Evolutionary conservation across 768 basidiomycete species (phyloP), one percentile per base, ranked within the genome.

Genomic region (Russula ochroleuca): DNA sequence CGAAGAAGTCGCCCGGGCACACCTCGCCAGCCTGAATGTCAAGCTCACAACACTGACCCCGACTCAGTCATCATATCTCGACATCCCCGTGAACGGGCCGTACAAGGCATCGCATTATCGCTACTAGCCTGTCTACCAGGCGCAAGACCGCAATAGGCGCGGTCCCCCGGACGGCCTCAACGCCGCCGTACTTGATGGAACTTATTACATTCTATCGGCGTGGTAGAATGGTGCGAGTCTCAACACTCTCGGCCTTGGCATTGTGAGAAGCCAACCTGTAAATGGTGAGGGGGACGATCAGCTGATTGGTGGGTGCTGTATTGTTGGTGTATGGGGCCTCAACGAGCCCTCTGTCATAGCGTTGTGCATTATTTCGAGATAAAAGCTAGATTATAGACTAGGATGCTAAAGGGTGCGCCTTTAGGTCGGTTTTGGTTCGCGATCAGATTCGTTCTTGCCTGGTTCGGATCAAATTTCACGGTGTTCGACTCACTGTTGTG

Each of bases 1-100:
- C 71, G 97, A 99, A 82, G 95, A 98, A 78, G 97, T 99, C 69
- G 97, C 97, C 49, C 92, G 95, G 69, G 94, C 97, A 56, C 97
- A 99, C 78, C 81, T 98, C 62, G 82, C 81, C 55, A 87, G 91
- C 73, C 83, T 98, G 72, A 93, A 92, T 73, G 92, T 99, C 80
- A 94, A 95, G 81, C 83, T 99, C 76, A 96, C 94, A 50, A 78
- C 79, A 66, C 81, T 94, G 68, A 78, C 80, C 28, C 41, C 81
- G 14, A 82, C 81, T 67, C 97, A 99, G 79, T 85, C 94, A 69
- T 77, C 79, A 52, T 99, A 99, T 83, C 85, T 98, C 67, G 94
- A 94, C 76, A 85, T 98, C 69, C 92, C 94, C 63, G 78, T 82
- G 70, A 77, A 82, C 66, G 97, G 96, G 50, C 87, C 87, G 31